Percentiles rank a stretch among this genome's conserved stretches.
Conservation (phyloP, 2,329 filamentous ascomycete genomes). For the Colletotrichum tropicale region DNA sequence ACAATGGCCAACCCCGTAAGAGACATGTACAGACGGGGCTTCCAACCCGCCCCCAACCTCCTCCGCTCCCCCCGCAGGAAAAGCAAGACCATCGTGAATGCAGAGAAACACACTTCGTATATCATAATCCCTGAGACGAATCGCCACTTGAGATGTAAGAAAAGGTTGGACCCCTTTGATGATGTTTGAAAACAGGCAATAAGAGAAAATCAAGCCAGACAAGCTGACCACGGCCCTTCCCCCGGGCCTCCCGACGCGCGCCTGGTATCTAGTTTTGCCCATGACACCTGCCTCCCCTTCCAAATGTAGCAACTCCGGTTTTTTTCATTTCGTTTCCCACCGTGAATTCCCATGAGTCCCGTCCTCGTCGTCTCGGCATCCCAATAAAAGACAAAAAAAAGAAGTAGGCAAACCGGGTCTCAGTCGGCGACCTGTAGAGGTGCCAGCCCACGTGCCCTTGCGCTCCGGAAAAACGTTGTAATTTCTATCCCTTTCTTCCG, state of each 20-base stretch:
- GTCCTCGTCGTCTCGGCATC: background rate
- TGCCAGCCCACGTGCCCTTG: background rate
- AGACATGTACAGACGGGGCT: background rate
- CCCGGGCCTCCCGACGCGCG: background rate
- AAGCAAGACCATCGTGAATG: background rate
- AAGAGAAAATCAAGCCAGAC: background rate
- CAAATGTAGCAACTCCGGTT: background rate
- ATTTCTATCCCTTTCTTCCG: background rate
- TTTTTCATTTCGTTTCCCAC: background rate
- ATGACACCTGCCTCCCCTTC: background rate
- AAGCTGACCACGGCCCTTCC: background rate
- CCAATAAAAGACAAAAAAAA: background rate
- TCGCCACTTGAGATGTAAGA: background rate
- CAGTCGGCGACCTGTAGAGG: background rate
- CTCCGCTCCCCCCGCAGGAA: background rate
- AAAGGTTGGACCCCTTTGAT: background rate
- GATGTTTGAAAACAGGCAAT: background rate
- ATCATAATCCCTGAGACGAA: background rate
- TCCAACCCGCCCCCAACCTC: background rate
- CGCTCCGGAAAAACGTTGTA: background rate
- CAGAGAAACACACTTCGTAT: background rate
- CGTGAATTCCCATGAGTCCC: background rate
- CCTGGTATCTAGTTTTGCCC: background rate
- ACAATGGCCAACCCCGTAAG: background rate
- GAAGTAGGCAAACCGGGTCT: background rate